Evolutionary conservation across 345 rosid species (phyloP).

Genomic region (Pistacia atlantica): DNA sequence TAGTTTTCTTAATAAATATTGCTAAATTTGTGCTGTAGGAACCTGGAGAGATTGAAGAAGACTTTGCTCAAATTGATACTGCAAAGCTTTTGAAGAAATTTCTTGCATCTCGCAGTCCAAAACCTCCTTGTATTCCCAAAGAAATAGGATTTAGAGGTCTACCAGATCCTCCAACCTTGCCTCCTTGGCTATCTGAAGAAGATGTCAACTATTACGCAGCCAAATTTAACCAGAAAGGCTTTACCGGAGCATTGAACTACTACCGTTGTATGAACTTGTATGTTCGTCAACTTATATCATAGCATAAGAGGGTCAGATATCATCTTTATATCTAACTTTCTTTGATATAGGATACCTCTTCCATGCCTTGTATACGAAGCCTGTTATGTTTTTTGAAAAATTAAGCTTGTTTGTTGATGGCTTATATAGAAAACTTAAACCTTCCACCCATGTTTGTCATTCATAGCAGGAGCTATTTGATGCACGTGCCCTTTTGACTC

Average conservation of each 20-base stretch:
- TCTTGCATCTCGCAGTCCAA: constrained; percentile 42
- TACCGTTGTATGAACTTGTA: constrained; percentile 74
- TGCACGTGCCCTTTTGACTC: not conserved
- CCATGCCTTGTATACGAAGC: not conserved
- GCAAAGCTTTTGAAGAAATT: constrained; percentile 46
- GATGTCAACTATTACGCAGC: constrained; percentile 60
- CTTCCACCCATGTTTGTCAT: not conserved
- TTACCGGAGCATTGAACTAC: constrained; percentile 83
- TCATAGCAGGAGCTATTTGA: not conserved
- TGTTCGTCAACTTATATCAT: constrained; percentile 17
- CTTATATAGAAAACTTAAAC: not conserved
- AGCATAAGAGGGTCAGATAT: not conserved
- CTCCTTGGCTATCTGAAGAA: constrained; percentile 75
- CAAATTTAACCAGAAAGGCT: constrained; percentile 67
- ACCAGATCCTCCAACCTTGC: constrained; percentile 48
- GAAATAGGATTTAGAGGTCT: constrained; percentile 53
- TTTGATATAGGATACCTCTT: not conserved
- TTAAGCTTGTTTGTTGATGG: not conserved
- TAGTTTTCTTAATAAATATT: not conserved
- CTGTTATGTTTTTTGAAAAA: not conserved
- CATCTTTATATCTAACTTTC: not conserved
- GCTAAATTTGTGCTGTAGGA: constrained; percentile 43
- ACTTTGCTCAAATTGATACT: constrained; percentile 66
- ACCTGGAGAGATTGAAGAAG: constrained; percentile 70
- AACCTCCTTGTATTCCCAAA: constrained; percentile 61